Base-by-base conservation (phyloP, 2,329 filamentous ascomycete genomes). In the Talaromyces sp. region DNA sequence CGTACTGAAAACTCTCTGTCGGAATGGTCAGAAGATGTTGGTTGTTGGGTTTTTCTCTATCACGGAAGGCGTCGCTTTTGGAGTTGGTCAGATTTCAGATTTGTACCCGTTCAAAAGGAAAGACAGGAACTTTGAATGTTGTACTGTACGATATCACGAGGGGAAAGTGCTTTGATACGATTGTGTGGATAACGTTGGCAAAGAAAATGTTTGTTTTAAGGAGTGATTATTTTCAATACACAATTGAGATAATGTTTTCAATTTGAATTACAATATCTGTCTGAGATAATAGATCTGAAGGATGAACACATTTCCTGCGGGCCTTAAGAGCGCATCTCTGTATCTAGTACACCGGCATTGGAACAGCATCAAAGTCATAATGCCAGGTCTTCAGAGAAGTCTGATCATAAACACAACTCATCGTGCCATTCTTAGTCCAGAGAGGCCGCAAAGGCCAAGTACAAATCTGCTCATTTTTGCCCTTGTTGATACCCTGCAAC, bases 341-440 rank as follows among this genome's bases (percentile, higher is more conserved):
- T 27, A 51, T 27, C 25, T 74, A 80, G 66, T 79, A 80, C 1
- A 80, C 71, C 15, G 78, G 77, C 22, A 80, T 15, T 61, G 78
- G 77, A 63, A 77, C 78, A 15, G 77, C 77, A 69, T 75, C 71
- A 40, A 81, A 74, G 13, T 73, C 72, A 40, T 80, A 80, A 22
- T 71, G 74, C 77, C 78, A 81, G 43, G 71, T 78, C 36, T 80
- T 74, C 54, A 79, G 71, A 2, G 73, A 77, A n/a, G 69, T 70
- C 70, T 78, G 67, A 63, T 81, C 79, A 40, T 73, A 70, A 0
- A 13, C 76, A 72, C 34, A 80, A 11, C 76, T 72, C 34, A 80
- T 78, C 72, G 27, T 77, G 73, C 53, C 74, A 17, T 71, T 69
- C 15, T 63, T 70, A 60, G 67, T 68, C 75, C 75, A 77, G 5